Base-by-base conservation (phyloP, 2,329 filamentous ascomycete species). In the Emergomyces pasteurianus region DNA sequence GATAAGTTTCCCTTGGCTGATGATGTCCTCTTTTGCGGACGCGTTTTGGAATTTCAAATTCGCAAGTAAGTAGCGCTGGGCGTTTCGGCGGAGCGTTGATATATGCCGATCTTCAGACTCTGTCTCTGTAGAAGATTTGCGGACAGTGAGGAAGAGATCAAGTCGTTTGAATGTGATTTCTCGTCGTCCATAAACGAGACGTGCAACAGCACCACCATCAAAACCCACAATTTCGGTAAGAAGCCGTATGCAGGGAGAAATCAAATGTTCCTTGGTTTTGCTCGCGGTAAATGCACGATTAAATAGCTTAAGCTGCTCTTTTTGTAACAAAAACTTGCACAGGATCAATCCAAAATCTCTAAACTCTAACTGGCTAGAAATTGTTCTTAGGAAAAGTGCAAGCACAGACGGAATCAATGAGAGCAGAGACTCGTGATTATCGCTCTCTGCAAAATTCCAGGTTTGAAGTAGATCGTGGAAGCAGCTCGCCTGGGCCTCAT, bases 241-340 rank as follows among this genome's bases (percentile, higher is more conserved):
- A 58, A 99, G 77, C 61, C 92, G 86, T 62, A 99, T 77, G 28
- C 89, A 92, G 0, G 94, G 92, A 2, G 90, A 94, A 63, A 96
- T 92, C 62, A 97, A 79, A 73, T 89, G 90, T 46, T 91, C 90
- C 70, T 95, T 96, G 55, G 85, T 82, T 73, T 90, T 92, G 28
- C 89, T 86, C 0, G 89, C 85, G 3, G 89, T 87, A 21, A 97
- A 76, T 62, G 90, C 90, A 62, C 86, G 86, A 38, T 89, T 86
- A 28, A 97, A 77, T 2, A 95, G 82, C 67, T 92, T 90, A 64
- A 92, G 80, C 66, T 96, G 90, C 31, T 86, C 83, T 65, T 88
- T 88, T 68, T 91, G 88, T 34, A 99, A 77, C 49, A 97, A 77
- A 18, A 89, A 89, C 65, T 89, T 88, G 72, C 90, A 91, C 55